Percentiles rank a stretch among this genome's conserved stretches.
Evolutionary conservation across 1,284 basidiomycete genomes (phyloP).

Genomic region (Xerocomus nothofagi): DNA sequence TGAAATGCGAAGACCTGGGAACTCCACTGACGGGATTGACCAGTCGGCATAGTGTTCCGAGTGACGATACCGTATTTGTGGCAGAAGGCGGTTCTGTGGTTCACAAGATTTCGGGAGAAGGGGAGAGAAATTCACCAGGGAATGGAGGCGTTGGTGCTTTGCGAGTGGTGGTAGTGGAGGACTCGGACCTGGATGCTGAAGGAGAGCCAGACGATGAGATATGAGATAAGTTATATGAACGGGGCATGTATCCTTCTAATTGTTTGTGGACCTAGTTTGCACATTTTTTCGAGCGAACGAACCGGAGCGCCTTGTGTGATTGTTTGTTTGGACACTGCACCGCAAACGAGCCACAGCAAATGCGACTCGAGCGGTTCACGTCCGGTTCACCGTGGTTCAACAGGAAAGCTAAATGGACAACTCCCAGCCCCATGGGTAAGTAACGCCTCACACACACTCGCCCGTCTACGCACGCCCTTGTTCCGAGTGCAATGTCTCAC

Average conservation of each 20-base stretch:
- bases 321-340: constrained; percentile 27
- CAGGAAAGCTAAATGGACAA: constrained; percentile 30
- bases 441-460: constrained; percentile 14
- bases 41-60: constrained; percentile 54
- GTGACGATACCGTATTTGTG: constrained; percentile 52
- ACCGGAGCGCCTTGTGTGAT: constrained; percentile 19
- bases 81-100: constrained; percentile 15
- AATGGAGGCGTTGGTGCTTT: constrained; percentile 1
- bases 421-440: constrained; percentile 38
- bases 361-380: constrained; percentile 36
- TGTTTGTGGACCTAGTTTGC: constrained; percentile 11
- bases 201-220: constrained; percentile 42
- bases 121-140: constrained; percentile 10
- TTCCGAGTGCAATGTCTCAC: constrained; percentile 18
- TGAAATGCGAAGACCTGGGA: constrained; percentile 52
- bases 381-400: constrained; percentile 39
- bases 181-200: constrained; percentile 40
- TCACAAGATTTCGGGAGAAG: constrained; percentile 27
- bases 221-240: constrained; percentile 11
- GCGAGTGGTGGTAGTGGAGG: constrained; percentile 23
- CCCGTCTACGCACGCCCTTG: constrained; percentile 1
- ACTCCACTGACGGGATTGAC: constrained; percentile 53
- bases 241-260: constrained; percentile 29
- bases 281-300: constrained; percentile 13
- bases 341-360: constrained; percentile 34